Percentiles rank a stretch among this genome's conserved stretches.
Conservation (phyloP, 1,284 basidiomycete genomes). For the Puccinia horiana region DNA sequence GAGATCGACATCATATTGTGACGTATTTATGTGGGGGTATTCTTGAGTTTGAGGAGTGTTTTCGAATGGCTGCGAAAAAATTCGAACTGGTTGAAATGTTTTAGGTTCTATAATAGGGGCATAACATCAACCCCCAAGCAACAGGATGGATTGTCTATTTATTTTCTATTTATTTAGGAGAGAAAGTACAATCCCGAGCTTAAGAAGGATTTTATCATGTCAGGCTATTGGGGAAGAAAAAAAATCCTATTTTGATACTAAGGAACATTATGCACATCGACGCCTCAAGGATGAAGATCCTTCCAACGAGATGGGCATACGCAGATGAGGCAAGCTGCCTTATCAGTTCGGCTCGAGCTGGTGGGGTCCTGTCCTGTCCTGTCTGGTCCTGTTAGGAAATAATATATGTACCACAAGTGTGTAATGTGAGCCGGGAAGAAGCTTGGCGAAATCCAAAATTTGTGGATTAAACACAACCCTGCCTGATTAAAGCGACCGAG, state of each 20-base stretch:
- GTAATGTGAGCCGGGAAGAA: not conserved
- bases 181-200: not conserved
- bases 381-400: too few relatives aligned
- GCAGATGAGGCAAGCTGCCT: slow-evolving; percentile 15
- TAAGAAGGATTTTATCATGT: not conserved
- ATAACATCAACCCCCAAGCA: not conserved
- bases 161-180: not conserved
- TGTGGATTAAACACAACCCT: not conserved
- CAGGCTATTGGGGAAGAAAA: not conserved
- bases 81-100: not conserved
- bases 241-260: not conserved
- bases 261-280: not conserved
- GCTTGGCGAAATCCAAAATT: not conserved
- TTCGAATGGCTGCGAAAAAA: not conserved
- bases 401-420: not conserved
- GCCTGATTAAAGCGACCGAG: not conserved
- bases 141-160: not conserved
- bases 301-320: not conserved
- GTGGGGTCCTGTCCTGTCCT: not conserved
- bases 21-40: not conserved
- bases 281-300: not conserved
- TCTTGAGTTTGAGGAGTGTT: not conserved
- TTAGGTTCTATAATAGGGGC: not conserved
- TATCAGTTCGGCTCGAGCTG: slow-evolving; percentile 3
- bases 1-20: not conserved